These are phyloP conservation scores for Polychytrium aggregatum DNA, from an alignment of 192 early-diverging fungal genomes.

Conservation along the genomic window DNA sequence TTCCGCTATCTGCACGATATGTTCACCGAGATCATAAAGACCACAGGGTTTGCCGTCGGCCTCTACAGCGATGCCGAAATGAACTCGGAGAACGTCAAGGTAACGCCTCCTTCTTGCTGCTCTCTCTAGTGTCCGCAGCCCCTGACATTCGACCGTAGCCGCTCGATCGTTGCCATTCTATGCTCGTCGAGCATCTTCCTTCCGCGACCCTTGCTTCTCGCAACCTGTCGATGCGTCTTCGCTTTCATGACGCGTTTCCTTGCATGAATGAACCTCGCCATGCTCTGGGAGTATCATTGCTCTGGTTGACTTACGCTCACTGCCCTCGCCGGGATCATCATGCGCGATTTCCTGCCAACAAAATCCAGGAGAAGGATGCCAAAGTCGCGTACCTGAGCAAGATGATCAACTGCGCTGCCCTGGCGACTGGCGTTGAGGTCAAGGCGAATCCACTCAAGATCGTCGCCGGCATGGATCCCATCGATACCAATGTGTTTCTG, in stretches of 20 bases:
- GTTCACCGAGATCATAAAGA: conserved; percentile 31
- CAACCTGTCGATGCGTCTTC: no score
- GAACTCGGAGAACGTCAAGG: conserved; percentile 44
- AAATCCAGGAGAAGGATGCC: conserved; percentile 41
- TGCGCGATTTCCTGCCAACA: background rate
- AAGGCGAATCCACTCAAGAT: conserved; percentile 43
- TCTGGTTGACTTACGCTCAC: no score
- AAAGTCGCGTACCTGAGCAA: conserved; percentile 42
- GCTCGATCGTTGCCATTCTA: no score
- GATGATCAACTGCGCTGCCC: conserved; percentile 32
- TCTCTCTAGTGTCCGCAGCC: no score
- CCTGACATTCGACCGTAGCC: background rate
- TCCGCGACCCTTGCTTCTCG: no score
- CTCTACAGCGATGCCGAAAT: conserved; percentile 36
- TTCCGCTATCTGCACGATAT: conserved; percentile 50
- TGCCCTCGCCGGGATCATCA: no score
- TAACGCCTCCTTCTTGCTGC: conserved; percentile 3
- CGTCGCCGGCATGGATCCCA: conserved; percentile 45
- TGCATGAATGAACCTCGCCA: no score
- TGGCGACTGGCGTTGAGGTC: conserved; percentile 29
- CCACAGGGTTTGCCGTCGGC: conserved; percentile 23
- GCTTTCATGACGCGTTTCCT: no score
- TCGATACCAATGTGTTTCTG: conserved; percentile 42
- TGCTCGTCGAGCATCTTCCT: no score
- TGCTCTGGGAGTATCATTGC: no score